phyloP scores from a whole-genome alignment of 1,284 basidiomycete species.

The Apiotrichum mycotoxinovorans region DNA sequence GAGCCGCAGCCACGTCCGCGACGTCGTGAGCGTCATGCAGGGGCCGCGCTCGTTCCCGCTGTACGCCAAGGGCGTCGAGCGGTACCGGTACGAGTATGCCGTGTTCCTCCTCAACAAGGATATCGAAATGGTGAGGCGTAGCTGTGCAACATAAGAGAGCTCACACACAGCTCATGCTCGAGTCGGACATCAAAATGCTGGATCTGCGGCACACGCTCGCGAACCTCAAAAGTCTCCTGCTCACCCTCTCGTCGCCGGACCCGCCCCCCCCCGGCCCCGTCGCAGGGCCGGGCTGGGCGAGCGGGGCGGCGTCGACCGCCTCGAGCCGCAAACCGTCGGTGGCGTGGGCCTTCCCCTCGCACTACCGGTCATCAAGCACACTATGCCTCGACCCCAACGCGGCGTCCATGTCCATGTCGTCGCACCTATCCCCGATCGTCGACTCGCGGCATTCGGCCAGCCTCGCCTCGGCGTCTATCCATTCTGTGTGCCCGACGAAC shows the following conservation, averaged over 20 bases:
- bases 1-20: slow-evolving; percentile 79
- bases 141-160: slow-evolving; percentile 1
- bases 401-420: neutral
- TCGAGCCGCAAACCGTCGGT: slow-evolving; percentile 11
- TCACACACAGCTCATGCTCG: slow-evolving; percentile 71
- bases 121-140: slow-evolving; percentile 74
- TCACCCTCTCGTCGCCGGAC: slow-evolving; percentile 60
- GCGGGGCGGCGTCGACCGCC: slow-evolving; percentile 13
- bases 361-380: neutral
- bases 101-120: slow-evolving; percentile 97
- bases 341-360: neutral
- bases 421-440: too few relatives aligned
- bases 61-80: slow-evolving; percentile 89
- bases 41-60: slow-evolving; percentile 93
- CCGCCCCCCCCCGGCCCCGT: slow-evolving; percentile 24
- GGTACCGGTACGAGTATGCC: slow-evolving; percentile 95
- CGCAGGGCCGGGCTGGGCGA: slow-evolving; percentile 18
- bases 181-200: slow-evolving; percentile 75
- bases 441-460: neutral
- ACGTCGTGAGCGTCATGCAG: slow-evolving; percentile 88
- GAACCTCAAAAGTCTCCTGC: slow-evolving; percentile 88
- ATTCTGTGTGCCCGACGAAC: slow-evolving; percentile 1
- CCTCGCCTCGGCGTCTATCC: neutral
- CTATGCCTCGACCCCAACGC: neutral
- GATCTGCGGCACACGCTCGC: slow-evolving; percentile 95